These are phyloP conservation scores for Blastocystis sp. DNA, from an alignment of 352 stramenopile genomes.

Conservation along the genomic window DNA sequence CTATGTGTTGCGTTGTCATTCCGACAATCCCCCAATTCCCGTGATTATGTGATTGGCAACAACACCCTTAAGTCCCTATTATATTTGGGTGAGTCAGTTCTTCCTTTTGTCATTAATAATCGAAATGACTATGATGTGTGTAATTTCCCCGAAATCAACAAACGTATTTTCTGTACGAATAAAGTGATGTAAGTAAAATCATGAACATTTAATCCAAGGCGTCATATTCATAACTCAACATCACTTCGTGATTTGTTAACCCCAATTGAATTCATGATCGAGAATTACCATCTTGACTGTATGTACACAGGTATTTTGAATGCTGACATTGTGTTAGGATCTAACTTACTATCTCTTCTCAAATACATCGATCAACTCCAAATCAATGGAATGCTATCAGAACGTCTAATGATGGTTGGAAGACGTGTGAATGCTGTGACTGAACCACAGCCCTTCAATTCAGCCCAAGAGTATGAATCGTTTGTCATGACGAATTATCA, in stretches of 20 bases:
- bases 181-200: neutral
- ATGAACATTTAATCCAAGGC: neutral
- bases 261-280: neutral
- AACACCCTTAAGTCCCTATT: neutral
- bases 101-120: neutral
- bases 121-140: neutral
- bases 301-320: neutral
- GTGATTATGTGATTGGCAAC: neutral
- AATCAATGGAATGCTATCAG: neutral
- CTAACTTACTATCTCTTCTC: neutral
- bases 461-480: neutral
- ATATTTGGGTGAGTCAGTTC: neutral
- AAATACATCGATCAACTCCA: neutral
- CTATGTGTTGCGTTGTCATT: neutral
- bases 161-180: neutral
- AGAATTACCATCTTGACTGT: neutral
- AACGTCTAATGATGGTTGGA: neutral
- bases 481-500: neutral
- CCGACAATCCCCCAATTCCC: neutral
- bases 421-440: neutral
- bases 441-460: neutral
- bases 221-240: neutral
- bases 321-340: neutral
- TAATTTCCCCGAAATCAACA: neutral
- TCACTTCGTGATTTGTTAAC: neutral